Conservation (phyloP, 768 basidiomycete genomes). For the Omphalotus guepiniiformis region DNA sequence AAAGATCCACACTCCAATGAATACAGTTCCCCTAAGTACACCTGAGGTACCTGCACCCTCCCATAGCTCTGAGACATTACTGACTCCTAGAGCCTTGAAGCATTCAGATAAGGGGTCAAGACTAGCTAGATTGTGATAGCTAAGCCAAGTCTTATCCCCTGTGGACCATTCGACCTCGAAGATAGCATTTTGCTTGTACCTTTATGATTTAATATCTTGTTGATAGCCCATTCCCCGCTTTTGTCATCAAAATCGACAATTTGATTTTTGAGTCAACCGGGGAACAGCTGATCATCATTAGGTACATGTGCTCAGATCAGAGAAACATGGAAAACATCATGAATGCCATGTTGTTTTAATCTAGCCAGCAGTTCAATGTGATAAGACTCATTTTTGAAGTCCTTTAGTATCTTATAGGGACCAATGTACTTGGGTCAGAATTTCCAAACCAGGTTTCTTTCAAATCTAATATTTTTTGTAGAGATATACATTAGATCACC, state of each 20-base stretch:
- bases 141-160: slow-evolving; percentile 22
- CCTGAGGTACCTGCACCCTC: too few species aligned
- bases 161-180: slow-evolving; percentile 23
- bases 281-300: slow-evolving; percentile 25
- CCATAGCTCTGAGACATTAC: too few species aligned
- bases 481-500: too few species aligned
- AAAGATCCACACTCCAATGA: too few species aligned
- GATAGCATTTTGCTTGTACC: slow-evolving; percentile 17
- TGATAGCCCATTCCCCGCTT: slow-evolving; percentile 19
- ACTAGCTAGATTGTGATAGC: too few species aligned
- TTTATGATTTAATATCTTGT: slow-evolving; percentile 19
- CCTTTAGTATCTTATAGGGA: slow-evolving; percentile 16
- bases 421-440: too few species aligned
- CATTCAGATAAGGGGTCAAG: too few species aligned
- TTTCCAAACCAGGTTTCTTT: too few species aligned
- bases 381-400: slow-evolving; percentile 8
- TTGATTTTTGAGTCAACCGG: slow-evolving; percentile 14
- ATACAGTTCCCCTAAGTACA: too few species aligned
- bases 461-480: too few species aligned
- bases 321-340: slow-evolving; percentile 27
- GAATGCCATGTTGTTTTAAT: slow-evolving; percentile 16
- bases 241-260: slow-evolving; percentile 14
- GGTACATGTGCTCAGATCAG: slow-evolving; percentile 17
- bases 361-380: slow-evolving; percentile 10
- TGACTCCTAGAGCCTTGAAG: too few species aligned